Conservation (phyloP, 2,329 filamentous ascomycete species). For the Colletotrichum somersetense region DNA sequence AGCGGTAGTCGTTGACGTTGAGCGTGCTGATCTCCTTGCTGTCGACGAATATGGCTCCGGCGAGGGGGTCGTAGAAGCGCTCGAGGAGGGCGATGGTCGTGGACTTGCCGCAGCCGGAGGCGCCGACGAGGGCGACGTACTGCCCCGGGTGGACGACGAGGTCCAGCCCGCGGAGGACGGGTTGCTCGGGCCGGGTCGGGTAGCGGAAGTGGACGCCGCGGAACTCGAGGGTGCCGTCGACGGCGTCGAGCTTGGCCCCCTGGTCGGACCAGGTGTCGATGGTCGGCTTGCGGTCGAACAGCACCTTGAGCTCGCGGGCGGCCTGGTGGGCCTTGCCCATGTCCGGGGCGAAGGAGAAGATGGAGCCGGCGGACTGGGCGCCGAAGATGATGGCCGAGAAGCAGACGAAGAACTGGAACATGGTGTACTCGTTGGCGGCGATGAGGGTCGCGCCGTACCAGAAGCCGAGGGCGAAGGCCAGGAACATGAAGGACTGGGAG, state of each 20-base stretch:
- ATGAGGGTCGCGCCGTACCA: slow-evolving; percentile 91
- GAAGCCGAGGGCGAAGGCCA: slow-evolving; percentile 88
- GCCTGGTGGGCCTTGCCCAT: slow-evolving; percentile 94
- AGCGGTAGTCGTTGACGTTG: slow-evolving; percentile 89
- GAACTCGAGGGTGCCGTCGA: slow-evolving; percentile 89
- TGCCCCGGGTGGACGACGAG: slow-evolving; percentile 80
- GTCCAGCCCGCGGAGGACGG: slow-evolving; percentile 89
- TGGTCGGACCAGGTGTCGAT: slow-evolving; percentile 86
- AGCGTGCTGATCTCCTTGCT: slow-evolving; percentile 83
- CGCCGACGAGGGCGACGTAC: slow-evolving; percentile 91
- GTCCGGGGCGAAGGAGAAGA: slow-evolving; percentile 91
- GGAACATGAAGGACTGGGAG: slow-evolving; percentile 86
- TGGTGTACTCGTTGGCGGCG: slow-evolving; percentile 74
- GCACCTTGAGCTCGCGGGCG: slow-evolving; percentile 80
- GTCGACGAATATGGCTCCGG: slow-evolving; percentile 85
- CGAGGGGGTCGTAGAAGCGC: slow-evolving; percentile 91
- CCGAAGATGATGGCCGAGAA: slow-evolving; percentile 92
- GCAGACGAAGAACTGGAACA: slow-evolving; percentile 93
- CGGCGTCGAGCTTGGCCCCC: slow-evolving; percentile 70
- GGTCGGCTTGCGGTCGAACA: slow-evolving; percentile 84
- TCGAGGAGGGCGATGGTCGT: slow-evolving; percentile 94
- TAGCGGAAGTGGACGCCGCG: slow-evolving; percentile 95
- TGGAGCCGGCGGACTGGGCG: slow-evolving; percentile 88
- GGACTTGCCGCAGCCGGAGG: slow-evolving; percentile 93
- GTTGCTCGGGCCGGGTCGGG: slow-evolving; percentile 89